These are phyloP conservation scores for Maudiozyma humilis DNA, from an alignment of 1,139 yeast genomes.

Conservation along the genomic window DNA sequence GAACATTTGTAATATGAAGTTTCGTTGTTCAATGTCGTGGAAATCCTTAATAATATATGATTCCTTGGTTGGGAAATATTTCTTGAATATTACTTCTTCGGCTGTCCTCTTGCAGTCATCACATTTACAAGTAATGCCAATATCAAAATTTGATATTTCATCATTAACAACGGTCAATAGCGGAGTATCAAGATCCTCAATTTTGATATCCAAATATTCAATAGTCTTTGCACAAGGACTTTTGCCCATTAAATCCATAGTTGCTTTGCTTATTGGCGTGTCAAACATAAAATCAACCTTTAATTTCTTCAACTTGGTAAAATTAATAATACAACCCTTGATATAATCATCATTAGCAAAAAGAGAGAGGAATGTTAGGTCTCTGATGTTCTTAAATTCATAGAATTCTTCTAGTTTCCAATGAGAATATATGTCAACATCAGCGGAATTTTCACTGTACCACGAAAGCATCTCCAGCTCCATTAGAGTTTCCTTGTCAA, in stretches of 20 bases:
- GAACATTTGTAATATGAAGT: conserved; percentile 23
- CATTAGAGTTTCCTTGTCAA: conserved; percentile 18
- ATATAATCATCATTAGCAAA: conserved; percentile 19
- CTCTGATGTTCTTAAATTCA: conserved; percentile 17
- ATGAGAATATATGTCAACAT: conserved; percentile 16
- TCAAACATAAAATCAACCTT: conserved; percentile 28
- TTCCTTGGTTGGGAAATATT: conserved; percentile 21
- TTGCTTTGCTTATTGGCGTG: conserved; percentile 10
- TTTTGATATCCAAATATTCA: conserved; percentile 22
- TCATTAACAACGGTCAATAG: conserved; percentile 18
- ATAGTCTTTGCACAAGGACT: conserved; percentile 16
- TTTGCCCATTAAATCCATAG: conserved; percentile 14
- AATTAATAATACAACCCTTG: conserved; percentile 13
- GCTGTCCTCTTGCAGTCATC: conserved; percentile 20
- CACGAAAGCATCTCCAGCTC: conserved; percentile 26
- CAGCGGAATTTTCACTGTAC: conserved; percentile 20
- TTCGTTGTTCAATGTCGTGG: conserved; percentile 19
- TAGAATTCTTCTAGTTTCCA: conserved; percentile 21
- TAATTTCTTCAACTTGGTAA: conserved; percentile 14
- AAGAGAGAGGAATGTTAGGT: conserved; percentile 19
- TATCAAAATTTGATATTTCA: conserved; percentile 16
- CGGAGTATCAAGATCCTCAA: conserved; percentile 18
- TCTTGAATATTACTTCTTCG: conserved; percentile 16
- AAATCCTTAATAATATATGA: conserved; percentile 16
- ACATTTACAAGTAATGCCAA: conserved; percentile 23